Evolutionary conservation across 306 rosid genomes (phyloP), one percentile per base, ranked within the genome.

Genomic region (Vigna mungo): DNA sequence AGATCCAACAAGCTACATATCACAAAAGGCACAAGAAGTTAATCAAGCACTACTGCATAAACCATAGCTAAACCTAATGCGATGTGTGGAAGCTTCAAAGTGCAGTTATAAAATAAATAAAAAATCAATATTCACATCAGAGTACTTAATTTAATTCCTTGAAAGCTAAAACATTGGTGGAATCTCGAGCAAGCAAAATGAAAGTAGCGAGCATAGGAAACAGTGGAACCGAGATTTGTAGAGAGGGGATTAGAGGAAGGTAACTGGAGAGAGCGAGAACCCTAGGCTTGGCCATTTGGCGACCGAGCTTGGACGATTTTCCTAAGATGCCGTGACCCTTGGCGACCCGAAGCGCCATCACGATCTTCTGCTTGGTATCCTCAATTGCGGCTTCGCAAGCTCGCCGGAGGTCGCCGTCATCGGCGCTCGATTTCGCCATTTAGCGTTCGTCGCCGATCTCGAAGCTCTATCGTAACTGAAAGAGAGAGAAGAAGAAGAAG

Each of bases 251-350:
- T 65, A 77, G n/a, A 9, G 60, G 39, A 0, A 80, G 84, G 79
- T 82, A 90, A 95, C 99, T 89, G 66, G 97, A 92, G 62, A 95
- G 90, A 79, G 97, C 98, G 10, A 95, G 97, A 86, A 95, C 99
- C 94, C 98, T 89, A 81, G 99, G 96, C 71, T 92, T 92, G 36
- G 97, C 99, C 99, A 95, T 92, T 68, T 95, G 93, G 27, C 96
- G 98, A 20, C 97, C 92, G 11, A 92, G 85, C 92, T 86, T 95
- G 80, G 89, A 92, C 18, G 92, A 77, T 77, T 88, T 95, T 7
- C 90, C 94, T 85, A 89, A 87, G 85, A 88, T 84, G 72, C 91
- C 96, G 4, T 84, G 89, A 68, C 98, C 87, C 79, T 95, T 95
- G 9, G 94, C 85, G 14, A 92, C 99, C 25, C 97, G 93, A 67